Evolutionary conservation across 2,329 filamentous ascomycete species (phyloP).

Genomic region (Claviceps monticola): DNA sequence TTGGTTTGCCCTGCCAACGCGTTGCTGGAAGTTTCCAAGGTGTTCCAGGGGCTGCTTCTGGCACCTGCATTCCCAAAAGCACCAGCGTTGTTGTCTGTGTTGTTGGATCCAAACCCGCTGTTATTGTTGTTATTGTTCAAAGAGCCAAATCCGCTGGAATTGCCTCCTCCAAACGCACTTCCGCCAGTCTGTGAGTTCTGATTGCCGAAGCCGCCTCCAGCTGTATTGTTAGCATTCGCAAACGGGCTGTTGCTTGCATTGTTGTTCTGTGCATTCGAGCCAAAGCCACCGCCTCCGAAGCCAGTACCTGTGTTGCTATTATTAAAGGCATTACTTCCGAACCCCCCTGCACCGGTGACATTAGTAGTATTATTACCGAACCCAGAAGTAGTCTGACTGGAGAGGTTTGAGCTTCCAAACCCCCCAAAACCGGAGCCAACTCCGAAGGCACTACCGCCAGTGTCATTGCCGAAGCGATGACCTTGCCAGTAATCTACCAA

Average conservation of each 20-base stretch:
- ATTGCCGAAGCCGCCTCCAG: constrained; percentile 13
- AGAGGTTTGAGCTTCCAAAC: constrained; percentile 27
- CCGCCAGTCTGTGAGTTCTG: constrained; percentile 9
- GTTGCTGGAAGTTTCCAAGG: constrained; percentile 28
- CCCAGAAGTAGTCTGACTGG: constrained; percentile 19
- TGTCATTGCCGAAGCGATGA: constrained; percentile 67
- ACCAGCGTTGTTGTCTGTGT: constrained; percentile 15
- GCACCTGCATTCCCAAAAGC: constrained; percentile 30
- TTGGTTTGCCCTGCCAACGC: constrained; percentile 10
- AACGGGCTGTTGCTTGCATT: constrained; percentile 26
- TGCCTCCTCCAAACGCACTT: constrained; percentile 15
- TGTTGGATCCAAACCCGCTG: constrained; percentile 18
- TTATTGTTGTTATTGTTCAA: constrained; percentile 11
- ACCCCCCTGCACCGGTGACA: constrained; percentile 22
- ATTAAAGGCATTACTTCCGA: constrained; percentile 20
- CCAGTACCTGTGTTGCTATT: constrained; percentile 15
- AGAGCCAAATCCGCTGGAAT: constrained; percentile 24
- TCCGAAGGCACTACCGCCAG: constrained; percentile 77
- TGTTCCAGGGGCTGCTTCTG: constrained; percentile 24
- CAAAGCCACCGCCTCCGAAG: constrained; percentile 26
- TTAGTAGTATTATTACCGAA: constrained; percentile 31
- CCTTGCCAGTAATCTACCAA: constrained; percentile 82
- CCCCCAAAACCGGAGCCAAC: constrained; percentile 38
- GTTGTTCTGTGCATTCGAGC: constrained; percentile 15
- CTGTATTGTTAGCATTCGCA: constrained; percentile 14